These are phyloP conservation scores for Malus hybrid DNA, from an alignment of 331 rosid species.

Conservation along the genomic window DNA sequence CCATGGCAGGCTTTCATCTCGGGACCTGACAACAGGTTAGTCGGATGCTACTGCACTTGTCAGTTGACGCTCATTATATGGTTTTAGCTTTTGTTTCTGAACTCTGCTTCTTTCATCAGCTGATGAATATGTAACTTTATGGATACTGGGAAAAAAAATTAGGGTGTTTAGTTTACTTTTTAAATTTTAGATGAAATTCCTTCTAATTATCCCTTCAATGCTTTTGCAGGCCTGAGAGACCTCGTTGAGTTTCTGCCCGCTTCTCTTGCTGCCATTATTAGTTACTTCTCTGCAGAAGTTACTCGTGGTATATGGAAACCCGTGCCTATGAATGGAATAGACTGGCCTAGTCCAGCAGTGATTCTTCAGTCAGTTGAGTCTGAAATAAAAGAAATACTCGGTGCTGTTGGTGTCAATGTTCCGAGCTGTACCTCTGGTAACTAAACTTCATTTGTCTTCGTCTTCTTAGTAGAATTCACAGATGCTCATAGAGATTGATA, in stretches of 20 bases:
- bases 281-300: constrained; percentile 79
- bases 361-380: constrained; percentile 50
- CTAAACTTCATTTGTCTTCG: background rate
- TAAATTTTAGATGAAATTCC: constrained; percentile 6
- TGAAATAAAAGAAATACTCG: constrained; percentile 56
- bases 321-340: constrained; percentile 78
- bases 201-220: constrained; percentile 20
- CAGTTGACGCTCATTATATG: background rate
- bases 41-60: constrained; percentile 1
- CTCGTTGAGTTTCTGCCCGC: constrained; percentile 82
- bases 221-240: constrained; percentile 65
- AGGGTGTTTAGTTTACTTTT: constrained; percentile 1
- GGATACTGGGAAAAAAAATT: constrained; percentile 3
- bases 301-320: constrained; percentile 79
- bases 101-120: background rate
- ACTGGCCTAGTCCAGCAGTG: constrained; percentile 88
- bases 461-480: too few species aligned
- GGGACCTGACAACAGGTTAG: constrained; percentile 75
- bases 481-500: background rate
- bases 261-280: constrained; percentile 57
- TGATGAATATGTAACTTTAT: background rate
- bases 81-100: background rate
- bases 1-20: constrained; percentile 71
- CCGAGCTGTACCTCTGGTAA: constrained; percentile 53
- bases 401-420: constrained; percentile 54